These are phyloP conservation scores for Lentithecium fluviatile DNA, from an alignment of 495 filamentous ascomycete species.

Conservation along the genomic window DNA sequence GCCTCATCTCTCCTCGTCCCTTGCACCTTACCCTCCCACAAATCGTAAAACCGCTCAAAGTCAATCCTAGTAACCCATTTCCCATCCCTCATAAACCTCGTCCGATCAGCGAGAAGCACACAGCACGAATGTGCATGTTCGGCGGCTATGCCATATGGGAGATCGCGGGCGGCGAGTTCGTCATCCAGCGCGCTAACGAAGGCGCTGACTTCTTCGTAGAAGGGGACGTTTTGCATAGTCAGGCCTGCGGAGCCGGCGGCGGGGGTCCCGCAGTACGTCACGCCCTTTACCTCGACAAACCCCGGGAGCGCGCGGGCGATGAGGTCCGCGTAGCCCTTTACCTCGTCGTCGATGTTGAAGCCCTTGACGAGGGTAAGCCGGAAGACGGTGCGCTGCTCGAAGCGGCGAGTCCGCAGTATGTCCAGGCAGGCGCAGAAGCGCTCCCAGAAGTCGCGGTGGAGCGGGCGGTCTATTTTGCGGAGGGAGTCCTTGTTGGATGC, in stretches of 20 bases:
- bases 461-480: conserved; percentile 80
- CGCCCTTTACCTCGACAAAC: conserved; percentile 93
- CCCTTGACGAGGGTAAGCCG: conserved; percentile 92
- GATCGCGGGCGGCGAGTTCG: conserved; percentile 63
- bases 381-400: conserved; percentile 88
- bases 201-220: conserved; percentile 79
- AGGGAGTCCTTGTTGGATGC: conserved; percentile 87
- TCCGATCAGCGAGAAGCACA: conserved; percentile 71
- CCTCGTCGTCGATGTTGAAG: conserved; percentile 94
- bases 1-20: conserved; percentile 88
- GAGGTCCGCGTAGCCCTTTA: conserved; percentile 83
- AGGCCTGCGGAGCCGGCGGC: conserved; percentile 76
- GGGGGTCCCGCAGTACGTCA: conserved; percentile 92
- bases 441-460: conserved; percentile 97
- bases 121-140: conserved; percentile 96
- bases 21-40: conserved; percentile 64
- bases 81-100: conserved; percentile 67
- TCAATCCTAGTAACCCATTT: conserved; percentile 92
- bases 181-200: conserved; percentile 74
- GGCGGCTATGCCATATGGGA: conserved; percentile 86
- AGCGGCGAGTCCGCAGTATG: conserved; percentile 77
- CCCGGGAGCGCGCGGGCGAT: conserved; percentile 80
- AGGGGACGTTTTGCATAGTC: conserved; percentile 94
- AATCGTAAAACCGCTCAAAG: conserved; percentile 83
- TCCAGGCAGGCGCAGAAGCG: conserved; percentile 87